Evolutionary conservation across 768 basidiomycete species (phyloP).

Genomic region (Pulveroboletus ravenelii): DNA sequence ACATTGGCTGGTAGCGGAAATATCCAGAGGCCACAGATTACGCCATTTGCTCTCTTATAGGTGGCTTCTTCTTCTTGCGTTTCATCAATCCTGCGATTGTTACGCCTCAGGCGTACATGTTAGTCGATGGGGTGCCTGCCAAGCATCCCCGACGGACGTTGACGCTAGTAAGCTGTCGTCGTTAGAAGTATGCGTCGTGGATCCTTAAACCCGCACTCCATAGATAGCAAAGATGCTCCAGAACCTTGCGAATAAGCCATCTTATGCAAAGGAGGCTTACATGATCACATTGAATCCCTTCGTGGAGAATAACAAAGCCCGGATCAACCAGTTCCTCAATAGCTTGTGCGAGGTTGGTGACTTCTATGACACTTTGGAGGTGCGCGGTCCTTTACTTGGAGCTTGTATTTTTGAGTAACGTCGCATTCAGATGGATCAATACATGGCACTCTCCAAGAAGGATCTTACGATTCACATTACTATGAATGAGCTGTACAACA

Average conservation of each 20-base stretch:
- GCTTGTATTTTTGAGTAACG: not conserved
- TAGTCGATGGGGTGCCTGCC: conserved; percentile 95
- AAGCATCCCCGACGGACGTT: conserved; percentile 96
- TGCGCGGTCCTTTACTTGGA: conserved; percentile 29
- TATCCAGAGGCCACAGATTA: conserved; percentile 99
- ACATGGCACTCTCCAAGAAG: conserved; percentile 99
- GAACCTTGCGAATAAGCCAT: conserved; percentile 98
- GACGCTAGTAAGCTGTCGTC: conserved; percentile 60
- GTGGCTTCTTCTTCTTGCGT: conserved; percentile 99
- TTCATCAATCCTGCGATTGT: conserved; percentile 99
- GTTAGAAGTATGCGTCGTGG: not conserved
- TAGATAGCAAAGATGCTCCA: conserved; percentile 99
- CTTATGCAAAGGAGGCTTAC: conserved; percentile 95
- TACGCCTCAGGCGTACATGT: conserved; percentile 99
- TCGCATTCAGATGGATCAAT: conserved; percentile 90
- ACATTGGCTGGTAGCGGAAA: conserved; percentile 63
- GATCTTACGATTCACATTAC: conserved; percentile 98
- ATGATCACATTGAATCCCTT: conserved; percentile 99
- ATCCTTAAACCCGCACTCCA: conserved; percentile 3
- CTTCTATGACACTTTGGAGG: conserved; percentile 98
- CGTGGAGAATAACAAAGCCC: conserved; percentile 96
- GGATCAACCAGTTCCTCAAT: conserved; percentile 97
- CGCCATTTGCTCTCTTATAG: conserved; percentile 96
- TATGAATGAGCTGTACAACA: conserved; percentile 98
- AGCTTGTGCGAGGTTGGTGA: conserved; percentile 97